A percentile compares a stretch with the other conserved stretches of the same genome.
These are phyloP conservation scores for Bryopsis sp. DNA, from an alignment of 139 green algal genomes.

Conservation along the genomic window DNA sequence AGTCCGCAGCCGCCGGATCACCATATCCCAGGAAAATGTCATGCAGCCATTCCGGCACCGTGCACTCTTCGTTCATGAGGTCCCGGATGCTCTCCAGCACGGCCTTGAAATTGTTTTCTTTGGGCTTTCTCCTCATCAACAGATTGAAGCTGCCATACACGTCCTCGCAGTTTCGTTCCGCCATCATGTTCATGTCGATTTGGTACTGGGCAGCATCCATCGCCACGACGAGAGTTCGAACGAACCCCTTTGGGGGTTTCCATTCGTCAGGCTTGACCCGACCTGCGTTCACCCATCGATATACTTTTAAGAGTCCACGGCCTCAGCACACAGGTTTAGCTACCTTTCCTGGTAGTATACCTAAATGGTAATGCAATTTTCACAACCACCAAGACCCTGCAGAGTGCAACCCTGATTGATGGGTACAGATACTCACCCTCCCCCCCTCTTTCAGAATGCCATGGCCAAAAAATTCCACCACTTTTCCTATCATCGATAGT, in stretches of 20 bases:
- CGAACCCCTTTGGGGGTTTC: conserved; percentile 42
- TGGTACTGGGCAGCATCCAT: conserved; percentile 96
- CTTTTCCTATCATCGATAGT: too few species aligned
- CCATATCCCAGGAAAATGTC: conserved; percentile 98
- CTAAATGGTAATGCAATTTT: too few species aligned
- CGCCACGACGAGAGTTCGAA: conserved; percentile 68
- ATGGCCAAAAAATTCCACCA: too few species aligned
- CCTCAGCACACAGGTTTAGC: too few species aligned
- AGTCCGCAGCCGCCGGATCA: conserved; percentile 69
- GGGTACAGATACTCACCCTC: too few species aligned
- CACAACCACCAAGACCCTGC: too few species aligned
- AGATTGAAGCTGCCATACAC: conserved; percentile 84
- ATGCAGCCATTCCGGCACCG: conserved; percentile 68
- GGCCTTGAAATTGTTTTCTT: conserved; percentile 99
- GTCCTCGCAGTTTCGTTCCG: conserved; percentile 37
- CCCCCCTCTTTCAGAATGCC: too few species aligned
- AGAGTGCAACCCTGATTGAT: too few species aligned
- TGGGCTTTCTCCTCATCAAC: conserved; percentile 75
- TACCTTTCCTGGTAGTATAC: too few species aligned
- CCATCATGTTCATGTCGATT: conserved; percentile 50
- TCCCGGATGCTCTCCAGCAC: conserved; percentile 93
- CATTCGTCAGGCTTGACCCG: conserved; percentile 31
- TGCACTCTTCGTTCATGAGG: conserved; percentile 71
- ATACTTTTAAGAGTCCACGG: too few species aligned
- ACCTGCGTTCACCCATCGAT: too few species aligned